Evolutionary conservation across 164 flowering plant genomes (phyloP), one percentile per base, ranked within the genome.

Genomic region (Cinnamomum micranthum): DNA sequence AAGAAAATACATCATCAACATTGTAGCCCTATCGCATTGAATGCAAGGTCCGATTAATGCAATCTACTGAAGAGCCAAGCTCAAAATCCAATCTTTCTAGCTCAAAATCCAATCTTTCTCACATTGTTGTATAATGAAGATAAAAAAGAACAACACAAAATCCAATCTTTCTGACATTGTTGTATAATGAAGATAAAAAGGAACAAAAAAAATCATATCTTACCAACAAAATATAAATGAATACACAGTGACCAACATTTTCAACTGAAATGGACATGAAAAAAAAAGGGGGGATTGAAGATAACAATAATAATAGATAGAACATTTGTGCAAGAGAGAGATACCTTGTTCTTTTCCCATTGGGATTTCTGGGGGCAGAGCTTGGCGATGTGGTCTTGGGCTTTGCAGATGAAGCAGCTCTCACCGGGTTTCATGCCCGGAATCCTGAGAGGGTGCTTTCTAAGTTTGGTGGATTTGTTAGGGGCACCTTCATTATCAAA

Each of bases 361-460:
- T 82, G 80, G 68, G 84, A 88, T 77, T 92, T 93, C 51, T 87
- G 68, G 27, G 99, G 97, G 81, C 99, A 95, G 50, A 77, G 78
- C 80, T 89, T 95, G 80, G 98, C 99, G 66, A 93, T 87, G 71
- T 95, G 99, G 75, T 93, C 86, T 19, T 73, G 58, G 22, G 73
- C 91, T 77, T 93, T 93, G 81, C 99, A 93, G 27, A 93, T 93
- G 74, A 73, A 93, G 75, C 99, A 95, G 76, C 89, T 82, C 23
- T 93, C 99, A 6, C 98, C 99, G 25, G 97, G 99, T 82, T 77
- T 88, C 97, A 95, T 88, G 9, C 97, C 97, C 72, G 97, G 91
- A 6, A 93, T 83, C 77, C 98, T 80, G 28, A 95, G 91, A 7
- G 92, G 95, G 79, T 90, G 94, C 63, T 87, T 93, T 33, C 69